Percentiles rank a stretch among this genome's conserved stretches.
phyloP scores from a whole-genome alignment of 23 red algal genomes.

The Pyropia haitanensis region DNA sequence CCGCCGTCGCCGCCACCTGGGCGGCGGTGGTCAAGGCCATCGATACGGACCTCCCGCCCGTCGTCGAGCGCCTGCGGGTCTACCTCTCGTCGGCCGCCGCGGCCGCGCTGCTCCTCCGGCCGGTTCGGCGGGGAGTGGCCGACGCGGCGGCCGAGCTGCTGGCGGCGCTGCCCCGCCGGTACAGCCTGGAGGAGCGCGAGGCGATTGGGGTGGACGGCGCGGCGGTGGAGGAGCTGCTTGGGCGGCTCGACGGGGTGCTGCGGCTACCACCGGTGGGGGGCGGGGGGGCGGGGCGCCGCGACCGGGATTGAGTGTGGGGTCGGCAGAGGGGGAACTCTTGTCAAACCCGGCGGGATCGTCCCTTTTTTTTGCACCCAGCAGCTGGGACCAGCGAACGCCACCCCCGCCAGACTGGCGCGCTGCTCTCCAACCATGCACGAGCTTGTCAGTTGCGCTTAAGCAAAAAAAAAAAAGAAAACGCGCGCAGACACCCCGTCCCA shows the following conservation, averaged over 20 bases:
- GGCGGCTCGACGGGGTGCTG: slow-evolving; percentile 31
- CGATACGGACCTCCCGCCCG: slow-evolving; percentile 14
- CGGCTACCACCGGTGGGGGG: slow-evolving; percentile 6
- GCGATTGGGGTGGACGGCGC: slow-evolving; percentile 62
- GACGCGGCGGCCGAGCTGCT: slow-evolving; percentile 56
- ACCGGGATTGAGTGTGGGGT: too few species aligned
- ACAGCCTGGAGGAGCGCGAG: slow-evolving; percentile 82
- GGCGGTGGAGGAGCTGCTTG: slow-evolving; percentile 35
- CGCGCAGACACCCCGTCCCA: too few species aligned
- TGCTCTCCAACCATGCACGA: too few species aligned
- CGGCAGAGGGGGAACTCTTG: too few species aligned
- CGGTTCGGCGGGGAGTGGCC: slow-evolving; percentile 33
- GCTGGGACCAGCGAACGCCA: too few species aligned
- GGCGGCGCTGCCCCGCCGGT: slow-evolving; percentile 55
- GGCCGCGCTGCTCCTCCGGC: slow-evolving; percentile 35
- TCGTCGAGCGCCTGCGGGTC: slow-evolving; percentile 52
- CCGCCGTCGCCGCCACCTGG: slow-evolving; percentile 39
- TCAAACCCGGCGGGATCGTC: too few species aligned
- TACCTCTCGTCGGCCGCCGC: slow-evolving; percentile 57
- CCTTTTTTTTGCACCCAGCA: too few species aligned
- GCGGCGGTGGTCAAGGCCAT: slow-evolving; percentile 21
- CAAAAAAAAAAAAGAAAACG: too few species aligned
- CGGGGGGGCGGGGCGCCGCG: too few species aligned
- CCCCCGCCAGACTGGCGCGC: too few species aligned
- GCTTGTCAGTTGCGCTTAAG: too few species aligned